Evolutionary conservation across 176 grass and related monocot species (phyloP), one percentile per base, ranked within the genome.

Genomic region (Raddia guianensis): DNA sequence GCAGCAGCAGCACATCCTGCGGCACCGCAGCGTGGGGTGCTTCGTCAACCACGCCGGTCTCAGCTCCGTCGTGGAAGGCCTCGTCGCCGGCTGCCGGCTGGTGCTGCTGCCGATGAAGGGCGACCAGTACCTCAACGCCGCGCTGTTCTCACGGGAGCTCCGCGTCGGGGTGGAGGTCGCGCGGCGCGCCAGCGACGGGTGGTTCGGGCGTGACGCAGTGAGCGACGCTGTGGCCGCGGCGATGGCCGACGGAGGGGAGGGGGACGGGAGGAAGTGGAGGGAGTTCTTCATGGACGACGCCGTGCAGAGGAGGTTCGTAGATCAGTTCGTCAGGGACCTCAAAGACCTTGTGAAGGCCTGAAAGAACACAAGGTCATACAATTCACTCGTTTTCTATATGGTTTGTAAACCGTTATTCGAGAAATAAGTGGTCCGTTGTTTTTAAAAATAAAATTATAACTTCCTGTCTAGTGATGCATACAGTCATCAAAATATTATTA

Each of bases 1-100:
- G 59, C 89, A 80, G 71, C 89, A 91, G 76, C 80, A 87, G 81
- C 87, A 86, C 50, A 90, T 90, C 53, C 76, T 90, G 10, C 57
- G 80, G n/a, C 90, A 89, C 70, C 72, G 48, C 4, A 80, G 83
- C 58, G 86, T 89, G 7, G 90, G 90, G 0, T 89, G 86, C 80
- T 92, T 89, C 83, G 21, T 92, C 6, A 85, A 80, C 77, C 90
- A 89, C 69, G 66, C 90, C 5, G 84, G 84, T 8, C 42, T 87
- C 46, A 90, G 87, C 80, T 90, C 87, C 59, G 43, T 85, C 14
- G 45, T 84, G 46, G 89, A 91, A 65, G 86, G 42, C 1, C 46
- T 91, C 57, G 48, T 78, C 35, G 70, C 89, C 1, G 72, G 68
- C n/a, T 85, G 85, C 57, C 65, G 59, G 12, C 72, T 91, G 0